Base-by-base conservation (phyloP, 2,329 filamentous ascomycete genomes). In the Aspergillus oerlinghausenensis region DNA sequence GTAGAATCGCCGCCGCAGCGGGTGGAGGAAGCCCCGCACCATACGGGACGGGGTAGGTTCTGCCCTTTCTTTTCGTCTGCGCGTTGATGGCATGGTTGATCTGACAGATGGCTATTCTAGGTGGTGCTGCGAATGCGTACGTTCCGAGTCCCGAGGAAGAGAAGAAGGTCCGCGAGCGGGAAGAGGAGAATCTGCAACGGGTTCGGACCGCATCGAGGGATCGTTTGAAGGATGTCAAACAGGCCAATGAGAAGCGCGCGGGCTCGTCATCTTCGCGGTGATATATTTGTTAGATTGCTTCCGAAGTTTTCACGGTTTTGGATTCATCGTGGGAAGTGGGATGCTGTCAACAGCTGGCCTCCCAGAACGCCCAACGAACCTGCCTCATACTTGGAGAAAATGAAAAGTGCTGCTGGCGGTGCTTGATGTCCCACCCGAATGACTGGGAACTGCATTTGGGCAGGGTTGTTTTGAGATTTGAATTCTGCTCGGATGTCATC, bases 1-100 rank as follows among this genome's bases (percentile, higher is more conserved):
- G 90, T 97, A 59, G 85, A 87, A 58, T 84, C 85, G 7, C 69
- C 70, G 23, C 69, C 69, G 5, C 58, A 73, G 58, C 69, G 77
- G 43, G 66, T 66, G 21, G 66, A 75, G 21, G 73, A 77, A 57
- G 69, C 67, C 14, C 68, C 71, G 38, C 72, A 75, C 62, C 73
- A 75, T 56, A 76, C 71, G 7, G 77, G 76, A 56, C 65, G 77
- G 73, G 71, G 75, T 78, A 75, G 56, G 70, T 52, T 51, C 8
- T 17, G 4, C 28, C 23, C 23, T 40, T 25, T 23, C 28, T 25
- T 26, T 52, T 49, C 21, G 19, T 3, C 7, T 45, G 2, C 21
- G 40, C 40, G 10, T 52, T 42, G 14, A 7, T 14, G 14, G 14
- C 14, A 7, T 38, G 6, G 32, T 17, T 17, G 32, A 38, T 14